These are phyloP conservation scores for Lichenothelia convexa DNA, from an alignment of 495 filamentous ascomycete genomes.

Conservation along the genomic window DNA sequence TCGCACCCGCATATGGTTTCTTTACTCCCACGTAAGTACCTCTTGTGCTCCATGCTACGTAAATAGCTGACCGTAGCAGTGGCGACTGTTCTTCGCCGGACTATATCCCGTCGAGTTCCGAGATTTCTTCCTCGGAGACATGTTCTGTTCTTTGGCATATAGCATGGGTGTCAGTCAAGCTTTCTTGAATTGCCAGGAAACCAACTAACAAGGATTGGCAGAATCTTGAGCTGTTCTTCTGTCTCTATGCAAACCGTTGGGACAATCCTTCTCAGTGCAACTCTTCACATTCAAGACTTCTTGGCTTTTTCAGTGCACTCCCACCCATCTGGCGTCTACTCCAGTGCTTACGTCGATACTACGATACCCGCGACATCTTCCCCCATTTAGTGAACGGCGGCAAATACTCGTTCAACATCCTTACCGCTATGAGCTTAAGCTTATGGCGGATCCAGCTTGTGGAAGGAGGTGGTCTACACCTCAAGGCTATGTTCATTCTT, in stretches of 20 bases:
- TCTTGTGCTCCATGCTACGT: neutral
- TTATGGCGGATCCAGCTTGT: constrained; percentile 45
- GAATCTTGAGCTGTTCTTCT: constrained; percentile 91
- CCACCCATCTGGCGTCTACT: constrained; percentile 77
- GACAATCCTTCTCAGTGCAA: constrained; percentile 56
- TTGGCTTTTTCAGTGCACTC: constrained; percentile 73
- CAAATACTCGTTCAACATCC: constrained; percentile 75
- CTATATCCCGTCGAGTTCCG: constrained; percentile 88
- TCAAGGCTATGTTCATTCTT: constrained; percentile 53
- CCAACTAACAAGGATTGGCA: constrained; percentile 8
- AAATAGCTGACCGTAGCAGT: constrained; percentile 28
- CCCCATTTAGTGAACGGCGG: constrained; percentile 84
- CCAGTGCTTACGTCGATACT: constrained; percentile 80
- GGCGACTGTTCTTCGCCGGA: constrained; percentile 66
- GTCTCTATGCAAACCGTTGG: constrained; percentile 69
- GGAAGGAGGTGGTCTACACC: too few species aligned
- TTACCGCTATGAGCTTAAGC: constrained; percentile 31
- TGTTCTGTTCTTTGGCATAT: constrained; percentile 91
- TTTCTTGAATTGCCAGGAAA: neutral
- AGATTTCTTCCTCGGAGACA: constrained; percentile 94
- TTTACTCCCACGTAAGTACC: constrained; percentile 60
- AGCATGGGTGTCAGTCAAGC: constrained; percentile 52
- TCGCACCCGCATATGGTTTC: constrained; percentile 60
- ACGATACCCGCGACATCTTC: constrained; percentile 70
- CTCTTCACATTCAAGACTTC: constrained; percentile 59